Evolutionary conservation across 306 rosid genomes (phyloP).

Genomic region (Urtica urens): DNA sequence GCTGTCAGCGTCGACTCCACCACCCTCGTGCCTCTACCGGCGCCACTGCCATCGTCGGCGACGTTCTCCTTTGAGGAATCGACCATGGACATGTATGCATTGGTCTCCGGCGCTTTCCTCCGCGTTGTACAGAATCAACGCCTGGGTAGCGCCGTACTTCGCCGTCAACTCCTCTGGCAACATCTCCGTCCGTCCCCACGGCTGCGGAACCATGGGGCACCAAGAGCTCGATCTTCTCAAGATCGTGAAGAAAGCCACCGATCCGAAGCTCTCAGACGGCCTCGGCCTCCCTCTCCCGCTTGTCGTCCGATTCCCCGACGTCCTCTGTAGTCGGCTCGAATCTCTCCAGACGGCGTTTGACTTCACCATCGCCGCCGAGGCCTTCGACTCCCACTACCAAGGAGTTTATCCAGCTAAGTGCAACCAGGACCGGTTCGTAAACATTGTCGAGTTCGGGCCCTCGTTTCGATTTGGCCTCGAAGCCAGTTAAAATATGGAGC

Average conservation of each 20-base stretch:
- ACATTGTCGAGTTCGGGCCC: conserved; percentile 61
- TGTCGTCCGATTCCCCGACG: conserved; percentile 64
- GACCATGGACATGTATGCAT: conserved; percentile 12
- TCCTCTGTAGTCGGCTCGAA: conserved; percentile 58
- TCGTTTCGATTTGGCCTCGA: conserved; percentile 68
- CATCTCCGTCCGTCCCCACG: conserved; percentile 55
- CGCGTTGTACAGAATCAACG: conserved; percentile 53
- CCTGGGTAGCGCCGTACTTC: conserved; percentile 76
- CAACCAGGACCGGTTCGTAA: conserved; percentile 82
- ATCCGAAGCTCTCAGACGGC: conserved; percentile 52
- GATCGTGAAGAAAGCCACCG: conserved; percentile 67
- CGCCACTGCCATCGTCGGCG: too few relatives aligned
- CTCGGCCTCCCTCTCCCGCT: conserved; percentile 73
- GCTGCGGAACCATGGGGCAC: conserved; percentile 45
- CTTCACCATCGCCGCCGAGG: conserved; percentile 47
- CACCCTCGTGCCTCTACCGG: too few relatives aligned
- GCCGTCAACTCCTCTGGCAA: conserved; percentile 57
- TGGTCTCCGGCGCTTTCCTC: conserved; percentile 62
- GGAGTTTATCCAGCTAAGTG: conserved; percentile 89
- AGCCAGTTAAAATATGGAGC: conserved; percentile 86
- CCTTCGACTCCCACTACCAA: conserved; percentile 63
- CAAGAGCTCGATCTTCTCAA: conserved; percentile 81
- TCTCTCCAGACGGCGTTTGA: conserved; percentile 67
- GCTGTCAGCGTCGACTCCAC: too few relatives aligned
- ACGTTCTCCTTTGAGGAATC: conserved; percentile 30